Base-by-base conservation (phyloP, 2,329 filamentous ascomycete genomes). In the Microcyclospora tardicrescens region DNA sequence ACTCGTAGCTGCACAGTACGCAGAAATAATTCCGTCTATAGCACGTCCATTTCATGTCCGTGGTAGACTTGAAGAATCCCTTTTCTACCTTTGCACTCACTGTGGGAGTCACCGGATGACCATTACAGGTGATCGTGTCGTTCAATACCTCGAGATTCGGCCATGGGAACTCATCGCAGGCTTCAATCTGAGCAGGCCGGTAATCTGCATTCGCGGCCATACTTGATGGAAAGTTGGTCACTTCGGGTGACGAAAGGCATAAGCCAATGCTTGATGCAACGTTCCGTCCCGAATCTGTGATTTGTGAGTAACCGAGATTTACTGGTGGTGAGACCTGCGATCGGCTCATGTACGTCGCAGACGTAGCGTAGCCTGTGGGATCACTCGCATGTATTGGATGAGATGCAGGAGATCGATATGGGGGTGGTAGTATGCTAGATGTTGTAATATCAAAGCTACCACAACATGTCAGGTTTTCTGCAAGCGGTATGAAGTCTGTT, bases 21-120 rank as follows among this genome's bases (percentile, higher is more conserved):
- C 83, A 80, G 57, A 94, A 91, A 61, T 94, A 94, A 58, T 94
- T 94, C 33, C 87, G 73, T 28, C 86, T 73, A 57, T 94, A 94
- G 63, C 86, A 93, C 0, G 86, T 94, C 85, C 85, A 94, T 51
- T 87, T 84, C 13, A 74, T 71, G 39, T 93, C 86, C 12, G 48
- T 39, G 3, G 72, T 73, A 28, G 66, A 65, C 36, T 78, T 66
- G 57, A 94, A 93, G 62, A 93, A 93, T 0, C 86, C 86, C 52
- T 93, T 93, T 58, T 93, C 84, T 43, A 93, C 85, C 51, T 77
- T 80, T 28, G 83, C 84, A 24, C 79, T 71, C 46, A 94, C 83
- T 11, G 83, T 79, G 14, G 82, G 71, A 46, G 77, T 79, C 47
- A 91, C 70, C 1, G 68, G 64, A 2, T 62, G 54, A 2, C 67